Base-by-base conservation (phyloP, 257 asterid genomes). In the Nemophila menziesii region DNA sequence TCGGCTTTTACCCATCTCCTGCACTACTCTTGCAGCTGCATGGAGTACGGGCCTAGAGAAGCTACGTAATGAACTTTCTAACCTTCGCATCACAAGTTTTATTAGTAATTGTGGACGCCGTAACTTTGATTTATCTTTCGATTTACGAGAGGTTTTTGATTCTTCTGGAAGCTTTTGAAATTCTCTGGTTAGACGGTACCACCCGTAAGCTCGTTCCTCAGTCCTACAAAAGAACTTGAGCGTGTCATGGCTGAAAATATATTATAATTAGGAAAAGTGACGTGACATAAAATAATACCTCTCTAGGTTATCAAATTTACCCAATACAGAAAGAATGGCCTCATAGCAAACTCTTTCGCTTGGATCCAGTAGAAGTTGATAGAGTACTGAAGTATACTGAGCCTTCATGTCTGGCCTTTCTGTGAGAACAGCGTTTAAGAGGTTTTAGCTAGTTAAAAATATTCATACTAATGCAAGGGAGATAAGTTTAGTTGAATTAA, bases 131-230 rank as follows among this genome's bases (percentile, higher is more conserved):
- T 81, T 90, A 34, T 90, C 95, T 70, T 81, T 85, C 52, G 75
- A 54, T 68, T 80, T 87, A 10, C 79, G 48, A 22, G 82, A 68
- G 61, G 52, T 74, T 60, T 65, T 60, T 52, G 95, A 79, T 54
- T 86, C 82, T 55, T 85, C 96, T 24, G 99, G 99, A 55, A 84
- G 72, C 72, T 81, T 85, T 54, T 84, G 89, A 57, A 90, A 81
- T 75, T 90, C 99, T 62, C 96, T 75, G 40, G 85, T 81, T 52
- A 90, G 64, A 57, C 94, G 86, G 64, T 81, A 79, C 99, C 99
- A 90, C 63, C 99, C 99, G 62, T 72, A 79, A 61, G 99, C 99
- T 65, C 96, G 76, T 58, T 85, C 99, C 70, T 90, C 99, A n/a
- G 93, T 71, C 78, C 99, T 90, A 55, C 16, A 49, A 41, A 19